These are phyloP conservation scores for Globisporangium mamillatum DNA, from an alignment of 352 stramenopile species.

Conservation along the genomic window DNA sequence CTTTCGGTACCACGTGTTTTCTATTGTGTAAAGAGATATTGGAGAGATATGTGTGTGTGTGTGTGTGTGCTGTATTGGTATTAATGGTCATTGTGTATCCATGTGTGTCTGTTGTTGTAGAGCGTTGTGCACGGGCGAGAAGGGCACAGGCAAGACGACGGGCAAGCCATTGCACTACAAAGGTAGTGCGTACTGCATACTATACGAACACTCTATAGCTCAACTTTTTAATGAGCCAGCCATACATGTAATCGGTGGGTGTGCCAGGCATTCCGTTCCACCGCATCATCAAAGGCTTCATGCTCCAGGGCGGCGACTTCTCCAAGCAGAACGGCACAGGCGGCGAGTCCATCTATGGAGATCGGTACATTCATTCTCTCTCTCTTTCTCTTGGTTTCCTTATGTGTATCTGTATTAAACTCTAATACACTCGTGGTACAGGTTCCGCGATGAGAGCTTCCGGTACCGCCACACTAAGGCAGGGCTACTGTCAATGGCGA, in stretches of 20 bases:
- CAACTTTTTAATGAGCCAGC: neutral
- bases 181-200: slow-evolving; percentile 18
- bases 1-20: slow-evolving; percentile 33
- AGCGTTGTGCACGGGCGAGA: slow-evolving; percentile 65
- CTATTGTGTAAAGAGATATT: neutral
- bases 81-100: neutral
- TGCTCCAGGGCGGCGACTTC: slow-evolving; percentile 82
- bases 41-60: neutral
- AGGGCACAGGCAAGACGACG: slow-evolving; percentile 57
- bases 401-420: neutral
- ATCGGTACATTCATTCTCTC: slow-evolving; percentile 14
- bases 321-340: slow-evolving; percentile 79
- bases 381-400: neutral
- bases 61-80: neutral
- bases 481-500: slow-evolving; percentile 95
- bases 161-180: slow-evolving; percentile 63
- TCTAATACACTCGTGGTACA: slow-evolving; percentile 18
- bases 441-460: slow-evolving; percentile 95
- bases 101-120: neutral
- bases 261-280: slow-evolving; percentile 63
- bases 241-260: slow-evolving; percentile 14
- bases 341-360: slow-evolving; percentile 84
- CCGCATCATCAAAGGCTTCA: slow-evolving; percentile 85
- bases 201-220: neutral
- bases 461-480: slow-evolving; percentile 89